Evolutionary conservation across 495 filamentous ascomycete species (phyloP), one percentile per base, ranked within the genome.

Genomic region (Acidomyces sp.): DNA sequence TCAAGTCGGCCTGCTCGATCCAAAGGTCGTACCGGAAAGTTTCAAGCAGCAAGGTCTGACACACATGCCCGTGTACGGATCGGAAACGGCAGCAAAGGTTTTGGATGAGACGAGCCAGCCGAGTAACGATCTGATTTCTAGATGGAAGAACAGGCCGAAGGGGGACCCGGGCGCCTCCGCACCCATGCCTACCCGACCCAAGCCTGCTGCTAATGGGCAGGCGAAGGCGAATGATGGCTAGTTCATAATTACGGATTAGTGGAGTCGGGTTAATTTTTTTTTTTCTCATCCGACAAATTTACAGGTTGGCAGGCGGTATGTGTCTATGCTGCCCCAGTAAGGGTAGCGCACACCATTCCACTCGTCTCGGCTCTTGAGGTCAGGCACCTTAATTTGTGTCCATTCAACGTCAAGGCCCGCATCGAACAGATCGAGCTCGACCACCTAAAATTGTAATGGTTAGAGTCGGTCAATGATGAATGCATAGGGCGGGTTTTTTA

Each of bases 341-440:
- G 77, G 70, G 55, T 88, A 70, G 53, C 75, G 74, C 2, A 95
- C 81, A 0, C 86, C 92, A 37, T 82, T 68, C 92, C 90, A 95
- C 45, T 78, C 70, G 34, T 77, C 81, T 4, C 64, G 68, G 47
- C 74, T 42, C 10, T 55, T 45, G n/a, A 62, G 46, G 41, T 64
- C 50, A 31, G 82, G 78, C n/a, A 94, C 79, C 2, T 69, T 55
- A 20, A 93, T 69, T 47, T 78, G 74, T 35, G 80, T 74, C 83
- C 84, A 97, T 35, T 85, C 78, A 4, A 82, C 75, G 54, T 95
- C 90, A 46, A 94, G 77, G 0, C 90, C 92, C 15, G 84, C 85
- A 50, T 95, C 88, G 40, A 81, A 76, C 27, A 93, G 57, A 64
- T 97, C 88, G 67, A 94, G 75, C 63, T 96, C 90, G 11, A 80